phyloP scores from a whole-genome alignment of 768 basidiomycete species.

The Mycena galericulata region DNA sequence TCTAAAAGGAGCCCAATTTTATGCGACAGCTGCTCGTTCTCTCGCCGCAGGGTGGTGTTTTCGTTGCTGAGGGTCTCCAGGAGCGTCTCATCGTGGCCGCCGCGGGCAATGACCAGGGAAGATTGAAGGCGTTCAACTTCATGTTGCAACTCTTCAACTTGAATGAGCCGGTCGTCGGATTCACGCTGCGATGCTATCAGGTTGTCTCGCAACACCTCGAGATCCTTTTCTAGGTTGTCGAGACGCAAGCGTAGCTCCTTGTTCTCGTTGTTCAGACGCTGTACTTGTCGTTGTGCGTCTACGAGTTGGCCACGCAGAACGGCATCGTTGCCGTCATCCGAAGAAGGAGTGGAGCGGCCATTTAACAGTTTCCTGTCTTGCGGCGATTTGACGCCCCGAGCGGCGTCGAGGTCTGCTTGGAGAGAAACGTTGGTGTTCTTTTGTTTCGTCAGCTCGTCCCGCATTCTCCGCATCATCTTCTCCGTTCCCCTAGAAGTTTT shows the following conservation, averaged over 20 bases:
- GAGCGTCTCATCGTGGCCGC: constrained; percentile 80
- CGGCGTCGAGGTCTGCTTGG: constrained; percentile 84
- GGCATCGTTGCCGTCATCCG: constrained; percentile 74
- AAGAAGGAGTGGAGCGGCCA: constrained; percentile 82
- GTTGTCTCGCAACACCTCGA: constrained; percentile 76
- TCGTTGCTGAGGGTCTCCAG: constrained; percentile 87
- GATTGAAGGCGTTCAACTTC: constrained; percentile 83
- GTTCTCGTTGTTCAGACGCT: constrained; percentile 79
- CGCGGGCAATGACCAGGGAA: constrained; percentile 79
- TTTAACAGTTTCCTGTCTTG: constrained; percentile 61
- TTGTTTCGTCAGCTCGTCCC: constrained; percentile 93
- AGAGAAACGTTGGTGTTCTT: constrained; percentile 84
- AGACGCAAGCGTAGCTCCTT: constrained; percentile 80
- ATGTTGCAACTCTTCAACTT: constrained; percentile 83
- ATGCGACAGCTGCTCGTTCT: constrained; percentile 91
- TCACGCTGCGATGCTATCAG: constrained; percentile 81
- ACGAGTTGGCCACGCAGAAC: constrained; percentile 75
- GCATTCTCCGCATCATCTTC: constrained; percentile 97
- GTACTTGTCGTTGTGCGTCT: constrained; percentile 83
- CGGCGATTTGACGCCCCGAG: constrained; percentile 70
- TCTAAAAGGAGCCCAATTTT: constrained; percentile 92
- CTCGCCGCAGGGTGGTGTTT: constrained; percentile 81
- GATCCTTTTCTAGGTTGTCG: constrained; percentile 79
- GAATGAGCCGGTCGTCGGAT: constrained; percentile 79
- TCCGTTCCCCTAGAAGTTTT: constrained; percentile 82